Evolutionary conservation across 148 eudicot species (phyloP).

Genomic region (Hydrangea macrophylla): DNA sequence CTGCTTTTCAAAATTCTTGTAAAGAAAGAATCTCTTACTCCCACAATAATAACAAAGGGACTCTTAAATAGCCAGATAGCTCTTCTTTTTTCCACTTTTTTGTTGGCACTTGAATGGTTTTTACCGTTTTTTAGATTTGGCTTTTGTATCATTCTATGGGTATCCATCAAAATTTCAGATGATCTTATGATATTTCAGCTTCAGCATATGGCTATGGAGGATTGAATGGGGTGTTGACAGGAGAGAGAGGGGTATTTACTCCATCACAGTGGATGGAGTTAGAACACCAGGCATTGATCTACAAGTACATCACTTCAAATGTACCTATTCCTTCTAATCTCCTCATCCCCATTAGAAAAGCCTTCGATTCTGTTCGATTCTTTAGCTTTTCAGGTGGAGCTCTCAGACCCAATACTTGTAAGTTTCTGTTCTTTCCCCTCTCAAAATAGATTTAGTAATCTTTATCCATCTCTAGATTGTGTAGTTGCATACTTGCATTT

Average conservation of each 20-base stretch:
- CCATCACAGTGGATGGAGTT: constrained; percentile 73
- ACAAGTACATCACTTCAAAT: constrained; percentile 57
- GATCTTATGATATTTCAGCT: background rate
- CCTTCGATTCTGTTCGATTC: constrained; percentile 60
- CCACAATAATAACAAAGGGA: too few species aligned
- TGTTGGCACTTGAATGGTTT: background rate
- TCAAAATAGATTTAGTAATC: too few species aligned
- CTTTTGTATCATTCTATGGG: too few species aligned
- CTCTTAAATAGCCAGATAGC: background rate
- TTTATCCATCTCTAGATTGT: background rate
- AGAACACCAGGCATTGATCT: constrained; percentile 73
- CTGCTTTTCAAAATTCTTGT: too few species aligned
- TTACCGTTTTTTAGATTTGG: background rate
- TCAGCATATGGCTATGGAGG: constrained; percentile 54
- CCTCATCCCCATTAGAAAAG: constrained; percentile 55
- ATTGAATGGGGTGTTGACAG: constrained; percentile 34
- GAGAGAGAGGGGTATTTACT: constrained; percentile 55
- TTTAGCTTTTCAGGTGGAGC: constrained; percentile 25
- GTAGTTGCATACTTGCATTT: background rate
- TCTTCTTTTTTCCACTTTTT: background rate
- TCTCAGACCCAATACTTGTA: constrained; percentile 41
- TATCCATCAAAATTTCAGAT: background rate
- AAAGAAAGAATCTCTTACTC: too few species aligned
- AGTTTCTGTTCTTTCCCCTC: constrained; percentile 10
- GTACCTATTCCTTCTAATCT: constrained; percentile 54